Evolutionary conservation across 352 stramenopile species (phyloP), one percentile per base, ranked within the genome.

Genomic region (Phytophthora tentaculata): DNA sequence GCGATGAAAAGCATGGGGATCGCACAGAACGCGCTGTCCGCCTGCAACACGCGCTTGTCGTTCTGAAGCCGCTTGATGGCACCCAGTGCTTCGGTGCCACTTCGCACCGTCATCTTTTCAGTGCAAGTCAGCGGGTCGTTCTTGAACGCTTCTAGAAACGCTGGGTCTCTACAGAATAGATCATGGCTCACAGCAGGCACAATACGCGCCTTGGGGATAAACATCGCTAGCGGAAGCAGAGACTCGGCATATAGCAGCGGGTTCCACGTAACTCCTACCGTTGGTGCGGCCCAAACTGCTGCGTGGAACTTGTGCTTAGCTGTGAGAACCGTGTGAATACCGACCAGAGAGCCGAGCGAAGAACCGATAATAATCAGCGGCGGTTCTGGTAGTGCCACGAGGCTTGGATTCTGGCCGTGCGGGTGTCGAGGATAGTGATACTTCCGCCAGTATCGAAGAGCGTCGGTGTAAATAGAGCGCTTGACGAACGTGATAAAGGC

Each of bases 281-380:
- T 80, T 2, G 83, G 83, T 5, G 75, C 72, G 3, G 77, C 76
- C 61, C 85, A 83, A 43, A 89, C 61, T 32, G 76, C 67, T n/a
- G 71, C 83, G 28, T 70, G 56, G 63, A 91, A 88, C 57, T 73
- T 68, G 65, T 89, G 78, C n/a, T 28, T 23, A 16, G 56, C 72
- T 10, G 70, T 76, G 28, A 89, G 73, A 41, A 84, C 64, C 10
- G 74, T 84, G 74, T 88, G 81, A n/a, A 87, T 61, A 0, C 79
- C 81, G 14, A 91, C 74, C 4, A 91, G 69, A 41, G 70, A 79
- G 12, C 83, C 83, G 37, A 86, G 84, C 20, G 77, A 87, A 20
- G 84, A 84, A 32, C 83, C 83, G 57, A 77, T 77, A 62, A 91
- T 80, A 49, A 88, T 73, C 17, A 89, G 44, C 47, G 81, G 81